Evolutionary conservation across 2,329 filamentous ascomycete genomes (phyloP), one percentile per base, ranked within the genome.

Genomic region (Cylindrodendrum hubeiense): DNA sequence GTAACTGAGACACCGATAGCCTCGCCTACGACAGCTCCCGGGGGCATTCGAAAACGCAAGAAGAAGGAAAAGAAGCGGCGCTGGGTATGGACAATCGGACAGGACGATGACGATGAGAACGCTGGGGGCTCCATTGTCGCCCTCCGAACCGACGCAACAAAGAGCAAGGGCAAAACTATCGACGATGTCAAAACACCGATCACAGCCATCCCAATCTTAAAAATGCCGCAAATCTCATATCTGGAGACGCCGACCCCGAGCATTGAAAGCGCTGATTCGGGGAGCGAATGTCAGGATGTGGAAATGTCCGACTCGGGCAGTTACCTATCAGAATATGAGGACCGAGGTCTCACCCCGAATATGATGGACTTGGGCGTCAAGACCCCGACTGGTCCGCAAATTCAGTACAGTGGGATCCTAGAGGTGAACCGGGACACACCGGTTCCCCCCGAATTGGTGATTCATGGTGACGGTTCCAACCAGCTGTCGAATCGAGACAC

Each of bases 11-110:
- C 82, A 2, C 81, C 82, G 1, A 67, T 80, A 1, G 67, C 80
- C 2, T 81, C 79, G 2, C 82, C 84, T 0, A 78, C 79, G 1
- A 83, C 79, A 1, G 83, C 79, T 2, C 70, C 78, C 5, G 80
- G 79, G 1, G 84, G 84, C 2, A 79, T 86, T 51, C 82, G 84
- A n/a, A 89, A 88, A 75, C 81, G 84, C 10, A 88, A 84, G 66
- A 75, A 79, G 33, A 82, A 81, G 73, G 89, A 90, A 69, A 90
- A 89, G 83, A 89, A 87, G 77, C 81, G 88, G 13, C 85, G 85
- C 46, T 91, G 89, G 89, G 86, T 89, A 37, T 91, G 89, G 89
- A 91, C 89, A 2, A 90, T 91, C 47, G 87, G 85, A 3, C 83
- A 84, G 63, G 86, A 87, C 1, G 83, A 82, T 2, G 81, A 82